A percentile compares a stretch with the other conserved stretches of the same genome.
phyloP scores from a whole-genome alignment of 257 asterid genomes.

The Solanum piurae region DNA sequence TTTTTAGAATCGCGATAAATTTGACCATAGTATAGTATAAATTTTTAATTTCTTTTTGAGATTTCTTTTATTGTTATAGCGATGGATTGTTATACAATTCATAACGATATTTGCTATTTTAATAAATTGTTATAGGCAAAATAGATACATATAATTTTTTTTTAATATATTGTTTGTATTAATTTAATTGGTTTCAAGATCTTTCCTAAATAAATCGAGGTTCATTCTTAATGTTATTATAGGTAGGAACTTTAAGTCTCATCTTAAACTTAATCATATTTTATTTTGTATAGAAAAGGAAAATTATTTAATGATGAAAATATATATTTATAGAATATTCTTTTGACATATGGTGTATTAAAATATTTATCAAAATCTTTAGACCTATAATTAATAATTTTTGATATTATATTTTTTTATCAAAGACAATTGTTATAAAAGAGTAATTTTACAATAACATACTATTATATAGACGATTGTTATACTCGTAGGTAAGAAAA shows the following conservation, averaged over 20 bases:
- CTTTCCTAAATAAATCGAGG: too few species aligned
- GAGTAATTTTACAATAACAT: not conserved
- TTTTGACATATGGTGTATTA: not conserved
- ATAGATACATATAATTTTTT: not conserved
- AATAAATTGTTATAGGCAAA: not conserved
- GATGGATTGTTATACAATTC: too few species aligned
- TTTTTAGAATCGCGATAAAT: too few species aligned
- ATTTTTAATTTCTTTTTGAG: not conserved
- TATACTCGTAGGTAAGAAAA: not conserved
- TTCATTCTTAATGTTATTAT: not conserved
- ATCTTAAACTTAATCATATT: too few species aligned
- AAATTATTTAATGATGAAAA: not conserved
- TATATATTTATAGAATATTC: too few species aligned
- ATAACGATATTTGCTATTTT: not conserved
- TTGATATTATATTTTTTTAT: not conserved
- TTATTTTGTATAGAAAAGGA: not conserved
- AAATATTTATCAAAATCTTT: not conserved
- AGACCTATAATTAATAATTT: not conserved
- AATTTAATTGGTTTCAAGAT: not conserved
- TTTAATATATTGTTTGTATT: not conserved
- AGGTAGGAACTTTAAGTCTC: too few species aligned
- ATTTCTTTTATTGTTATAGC: too few species aligned
- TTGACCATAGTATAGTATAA: not conserved
- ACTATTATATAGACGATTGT: not conserved
- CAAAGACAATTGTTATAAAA: not conserved